Evolutionary conservation across 2,329 filamentous ascomycete species (phyloP).

Genomic region (Fusarium brachygibbosum): DNA sequence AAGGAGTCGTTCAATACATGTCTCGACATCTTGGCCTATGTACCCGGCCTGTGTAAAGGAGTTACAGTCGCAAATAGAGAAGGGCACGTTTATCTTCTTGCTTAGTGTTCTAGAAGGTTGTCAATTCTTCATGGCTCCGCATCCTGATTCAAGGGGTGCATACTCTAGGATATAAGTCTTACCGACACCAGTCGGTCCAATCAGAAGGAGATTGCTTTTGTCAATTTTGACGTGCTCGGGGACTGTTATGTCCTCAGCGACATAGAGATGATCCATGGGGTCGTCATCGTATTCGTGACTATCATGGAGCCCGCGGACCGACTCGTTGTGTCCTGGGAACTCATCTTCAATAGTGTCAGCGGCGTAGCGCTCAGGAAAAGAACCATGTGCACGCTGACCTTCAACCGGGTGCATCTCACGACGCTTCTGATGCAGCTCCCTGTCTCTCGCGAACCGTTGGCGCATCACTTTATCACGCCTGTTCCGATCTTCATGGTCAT

Average conservation of each 20-base stretch:
- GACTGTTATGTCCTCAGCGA: conserved; percentile 61
- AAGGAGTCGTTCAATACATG: conserved; percentile 89
- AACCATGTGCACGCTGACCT: conserved; percentile 66
- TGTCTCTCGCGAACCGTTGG: conserved; percentile 78
- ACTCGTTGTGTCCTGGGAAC: conserved; percentile 65
- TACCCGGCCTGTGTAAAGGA: conserved; percentile 97
- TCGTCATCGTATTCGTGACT: conserved; percentile 50
- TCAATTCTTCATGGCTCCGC: conserved; percentile 31
- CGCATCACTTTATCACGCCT: conserved; percentile 75
- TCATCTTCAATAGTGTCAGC: conserved; percentile 64
- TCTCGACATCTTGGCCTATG: conserved; percentile 97
- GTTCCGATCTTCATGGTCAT: conserved; percentile 75
- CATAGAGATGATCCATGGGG: conserved; percentile 60
- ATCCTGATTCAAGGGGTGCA: conserved; percentile 39
- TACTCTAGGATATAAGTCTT: conserved; percentile 93
- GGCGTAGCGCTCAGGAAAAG: conserved; percentile 51
- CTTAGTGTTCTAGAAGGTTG: conserved; percentile 79
- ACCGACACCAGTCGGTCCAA: conserved; percentile 93
- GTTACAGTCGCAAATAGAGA: conserved; percentile 95
- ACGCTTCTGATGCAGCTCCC: conserved; percentile 66
- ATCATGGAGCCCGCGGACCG: conserved; percentile 59
- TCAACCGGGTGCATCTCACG: conserved; percentile 80
- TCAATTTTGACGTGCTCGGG: conserved; percentile 79
- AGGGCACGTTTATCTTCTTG: conserved; percentile 92
- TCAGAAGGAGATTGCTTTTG: conserved; percentile 92